Evolutionary conservation across 768 basidiomycete species (phyloP).

Genomic region (Lactifluus echinatus): DNA sequence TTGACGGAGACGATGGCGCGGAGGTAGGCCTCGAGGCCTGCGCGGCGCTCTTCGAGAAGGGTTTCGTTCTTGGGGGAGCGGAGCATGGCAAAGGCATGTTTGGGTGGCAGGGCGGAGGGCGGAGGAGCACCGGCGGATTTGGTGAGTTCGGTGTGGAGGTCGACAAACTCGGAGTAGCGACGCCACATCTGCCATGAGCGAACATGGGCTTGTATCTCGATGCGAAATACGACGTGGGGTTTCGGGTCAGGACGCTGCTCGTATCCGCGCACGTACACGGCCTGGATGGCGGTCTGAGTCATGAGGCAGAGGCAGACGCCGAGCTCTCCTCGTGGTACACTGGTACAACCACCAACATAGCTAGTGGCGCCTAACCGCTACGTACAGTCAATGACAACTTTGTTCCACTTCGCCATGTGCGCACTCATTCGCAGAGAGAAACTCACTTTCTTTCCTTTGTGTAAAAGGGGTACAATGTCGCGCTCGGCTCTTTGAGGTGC

Average conservation of each 20-base stretch:
- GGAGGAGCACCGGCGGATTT: slow-evolving; percentile 76
- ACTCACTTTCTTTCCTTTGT: too few species aligned
- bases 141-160: slow-evolving; percentile 73
- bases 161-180: slow-evolving; percentile 91
- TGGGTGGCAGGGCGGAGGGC: slow-evolving; percentile 74
- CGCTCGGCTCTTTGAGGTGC: too few species aligned
- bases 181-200: slow-evolving; percentile 92
- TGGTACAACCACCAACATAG: too few species aligned
- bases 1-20: slow-evolving; percentile 76
- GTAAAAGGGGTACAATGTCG: too few species aligned
- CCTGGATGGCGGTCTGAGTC: slow-evolving; percentile 66
- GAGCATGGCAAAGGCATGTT: slow-evolving; percentile 66
- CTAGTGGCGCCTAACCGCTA: too few species aligned
- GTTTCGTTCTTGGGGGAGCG: slow-evolving; percentile 49
- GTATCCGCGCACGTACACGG: slow-evolving; percentile 57
- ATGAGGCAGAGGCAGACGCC: slow-evolving; percentile 4
- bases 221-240: slow-evolving; percentile 72
- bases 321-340: too few species aligned
- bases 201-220: slow-evolving; percentile 80
- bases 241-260: slow-evolving; percentile 66
- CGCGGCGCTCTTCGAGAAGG: slow-evolving; percentile 67
- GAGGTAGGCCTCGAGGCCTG: slow-evolving; percentile 75
- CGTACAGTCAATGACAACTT: too few species aligned
- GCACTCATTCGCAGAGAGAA: too few species aligned
- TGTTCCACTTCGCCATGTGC: too few species aligned